Evolutionary conservation across 495 filamentous ascomycete genomes (phyloP).

Genomic region (Filosporella fistucella): DNA sequence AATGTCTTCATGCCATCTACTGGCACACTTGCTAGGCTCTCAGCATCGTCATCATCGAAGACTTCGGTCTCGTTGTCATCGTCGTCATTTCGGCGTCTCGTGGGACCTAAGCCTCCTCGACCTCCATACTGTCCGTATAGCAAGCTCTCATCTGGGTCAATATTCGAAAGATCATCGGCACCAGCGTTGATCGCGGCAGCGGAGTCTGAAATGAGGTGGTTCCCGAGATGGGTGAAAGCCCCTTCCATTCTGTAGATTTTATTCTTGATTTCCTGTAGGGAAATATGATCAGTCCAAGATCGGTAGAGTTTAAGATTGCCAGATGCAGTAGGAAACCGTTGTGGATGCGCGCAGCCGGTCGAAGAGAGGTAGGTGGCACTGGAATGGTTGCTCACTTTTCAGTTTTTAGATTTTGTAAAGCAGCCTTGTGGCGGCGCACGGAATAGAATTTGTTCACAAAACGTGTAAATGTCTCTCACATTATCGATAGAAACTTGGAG

Average conservation of each 20-base stretch:
- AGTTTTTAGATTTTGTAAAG: conserved; percentile 8
- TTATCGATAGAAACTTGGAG: conserved; percentile 18
- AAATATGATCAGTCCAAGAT: neutral
- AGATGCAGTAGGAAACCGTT: conserved; percentile 3
- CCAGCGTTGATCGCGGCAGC: conserved; percentile 70
- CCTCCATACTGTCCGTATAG: conserved; percentile 62
- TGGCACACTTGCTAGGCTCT: conserved; percentile 84
- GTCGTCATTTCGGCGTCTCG: conserved; percentile 61
- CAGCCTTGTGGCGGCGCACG: conserved; percentile 23
- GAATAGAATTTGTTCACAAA: conserved; percentile 14
- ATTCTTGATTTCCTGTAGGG: neutral
- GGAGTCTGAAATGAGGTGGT: conserved; percentile 72
- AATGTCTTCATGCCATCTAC: conserved; percentile 70
- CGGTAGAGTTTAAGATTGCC: neutral
- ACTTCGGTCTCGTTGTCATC: conserved; percentile 85
- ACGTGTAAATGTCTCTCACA: conserved; percentile 13
- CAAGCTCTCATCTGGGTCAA: conserved; percentile 74
- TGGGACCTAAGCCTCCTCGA: conserved; percentile 39
- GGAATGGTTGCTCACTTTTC: conserved; percentile 9
- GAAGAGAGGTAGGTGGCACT: conserved; percentile 8
- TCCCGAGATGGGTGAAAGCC: conserved; percentile 81
- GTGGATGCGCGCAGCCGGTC: conserved; percentile 1
- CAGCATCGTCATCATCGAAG: conserved; percentile 85
- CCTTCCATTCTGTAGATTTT: conserved; percentile 58
- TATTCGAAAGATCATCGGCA: conserved; percentile 55